Evolutionary conservation across 805 yeast genomes (phyloP).

Genomic region (Candida quercuum): DNA sequence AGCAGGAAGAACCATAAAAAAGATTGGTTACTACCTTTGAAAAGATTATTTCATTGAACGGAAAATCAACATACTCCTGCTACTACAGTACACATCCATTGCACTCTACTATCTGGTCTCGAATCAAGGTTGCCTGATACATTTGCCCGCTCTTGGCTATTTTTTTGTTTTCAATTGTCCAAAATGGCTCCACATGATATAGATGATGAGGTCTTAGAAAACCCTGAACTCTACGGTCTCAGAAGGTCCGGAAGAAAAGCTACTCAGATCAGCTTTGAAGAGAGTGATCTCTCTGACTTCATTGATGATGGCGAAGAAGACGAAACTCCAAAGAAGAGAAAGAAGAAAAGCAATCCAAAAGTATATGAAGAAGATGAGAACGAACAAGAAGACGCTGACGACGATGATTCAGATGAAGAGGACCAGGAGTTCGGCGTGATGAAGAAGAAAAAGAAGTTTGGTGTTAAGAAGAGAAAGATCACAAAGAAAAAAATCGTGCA

Average conservation of each 20-base stretch:
- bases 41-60: too few species aligned
- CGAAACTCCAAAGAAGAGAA: conserved; percentile 21
- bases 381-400: conserved; percentile 24
- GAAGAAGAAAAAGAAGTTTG: conserved; percentile 22
- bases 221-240: conserved; percentile 81
- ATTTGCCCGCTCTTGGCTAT: not conserved
- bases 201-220: conserved; percentile 51
- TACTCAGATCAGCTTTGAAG: conserved; percentile 14
- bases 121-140: too few species aligned
- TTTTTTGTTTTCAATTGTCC: not conserved
- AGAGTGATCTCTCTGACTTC: conserved; percentile 10
- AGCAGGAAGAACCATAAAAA: not conserved
- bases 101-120: too few species aligned
- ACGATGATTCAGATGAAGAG: conserved; percentile 32
- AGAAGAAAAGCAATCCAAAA: conserved; percentile 19
- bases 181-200: conserved; percentile 25
- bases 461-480: conserved; percentile 16
- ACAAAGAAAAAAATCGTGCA: conserved; percentile 16
- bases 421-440: conserved; percentile 33
- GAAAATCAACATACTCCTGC: too few species aligned
- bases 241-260: conserved; percentile 61
- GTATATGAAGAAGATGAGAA: conserved; percentile 25
- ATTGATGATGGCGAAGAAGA: conserved; percentile 19
- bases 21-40: too few species aligned
- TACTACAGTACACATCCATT: too few species aligned